Evolutionary conservation across 352 stramenopile genomes (phyloP), one percentile per base, ranked within the genome.

Genomic region (Phytophthora aleatoria): DNA sequence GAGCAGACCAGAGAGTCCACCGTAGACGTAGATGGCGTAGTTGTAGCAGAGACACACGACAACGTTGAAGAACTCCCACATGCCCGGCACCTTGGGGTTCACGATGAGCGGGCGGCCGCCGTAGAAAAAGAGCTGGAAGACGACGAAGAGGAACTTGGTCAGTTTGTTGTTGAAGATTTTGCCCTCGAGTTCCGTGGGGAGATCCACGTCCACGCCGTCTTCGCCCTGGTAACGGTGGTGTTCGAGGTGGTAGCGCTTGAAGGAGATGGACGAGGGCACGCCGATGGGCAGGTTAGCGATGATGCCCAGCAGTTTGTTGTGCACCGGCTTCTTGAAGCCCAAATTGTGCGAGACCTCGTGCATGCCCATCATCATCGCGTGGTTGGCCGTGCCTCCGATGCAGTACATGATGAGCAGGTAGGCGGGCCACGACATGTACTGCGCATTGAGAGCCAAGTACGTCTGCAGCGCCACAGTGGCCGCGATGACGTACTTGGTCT

Each of bases 171-270:
- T 80, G 73, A 99, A 97, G 53, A 98, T 85, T 53, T 90, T 83
- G 43, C 79, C 93, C 73, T 99, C 97, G 11, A 88, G 58, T 4
- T 85, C 65, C 1, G 94, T 98, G 0, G 97, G 95, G 33, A 99
- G 86, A 63, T 99, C 97, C 7, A 97, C 85, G 73, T 99, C 96
- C 11, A 98, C 74, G 51, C 87, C 84, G 49, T 98, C 84, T 39
- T 97, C 91, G 49, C 97, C 97, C 76, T 98, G 93, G 73, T 97
- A 98, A 24, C 92, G 88, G 79, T 99, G 97, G 85, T 99, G 97
- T 64, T 98, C 95, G 73, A 98, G 91, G 77, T 99, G 97, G 79
- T 99, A 99, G 10, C 93, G 77, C 78, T 98, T 98, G 77, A 99
- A 99, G 26, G 91, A 90, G 50, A 96, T 83, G 15, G 91, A 81